A percentile compares a stretch with the other conserved stretches of the same genome.
Evolutionary conservation across 1,284 basidiomycete species (phyloP).

Genomic region (Golubevia sp.): DNA sequence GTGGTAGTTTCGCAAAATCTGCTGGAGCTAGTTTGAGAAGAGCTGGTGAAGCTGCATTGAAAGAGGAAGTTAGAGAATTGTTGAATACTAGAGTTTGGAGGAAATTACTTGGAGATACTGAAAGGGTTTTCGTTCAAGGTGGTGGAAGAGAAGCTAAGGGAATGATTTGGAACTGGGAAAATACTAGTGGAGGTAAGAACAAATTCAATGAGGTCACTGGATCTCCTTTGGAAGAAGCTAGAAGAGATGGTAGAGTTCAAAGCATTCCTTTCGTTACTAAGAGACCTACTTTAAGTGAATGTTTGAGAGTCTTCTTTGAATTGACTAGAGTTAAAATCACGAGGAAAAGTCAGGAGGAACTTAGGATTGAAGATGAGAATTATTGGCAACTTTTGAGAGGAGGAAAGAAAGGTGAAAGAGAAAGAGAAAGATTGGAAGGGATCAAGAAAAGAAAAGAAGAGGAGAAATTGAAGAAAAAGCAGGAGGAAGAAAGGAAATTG

Average conservation of each 20-base stretch:
- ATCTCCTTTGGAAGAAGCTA: conserved; percentile 38
- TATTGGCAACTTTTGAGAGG: conserved; percentile 16
- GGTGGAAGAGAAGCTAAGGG: conserved; percentile 45
- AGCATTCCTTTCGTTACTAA: conserved; percentile 50
- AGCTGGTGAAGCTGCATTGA: conserved; percentile 48
- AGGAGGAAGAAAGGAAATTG: too few species aligned
- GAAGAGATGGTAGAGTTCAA: conserved; percentile 31
- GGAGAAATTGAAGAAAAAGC: conserved; percentile 9
- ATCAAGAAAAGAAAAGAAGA: conserved; percentile 8
- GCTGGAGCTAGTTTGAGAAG: conserved; percentile 59
- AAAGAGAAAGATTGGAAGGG: conserved; percentile 1
- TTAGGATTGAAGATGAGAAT: conserved; percentile 35
- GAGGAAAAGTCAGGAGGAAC: conserved; percentile 39
- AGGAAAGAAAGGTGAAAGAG: conserved; percentile 4
- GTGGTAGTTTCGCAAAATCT: conserved; percentile 55
- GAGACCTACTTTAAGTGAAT: conserved; percentile 51
- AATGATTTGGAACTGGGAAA: conserved; percentile 52
- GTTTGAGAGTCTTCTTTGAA: conserved; percentile 55
- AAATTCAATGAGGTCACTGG: conserved; percentile 15
- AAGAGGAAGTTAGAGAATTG: conserved; percentile 43
- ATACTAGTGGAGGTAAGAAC: conserved; percentile 10
- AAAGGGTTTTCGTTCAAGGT: conserved; percentile 52
- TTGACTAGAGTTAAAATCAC: conserved; percentile 50
- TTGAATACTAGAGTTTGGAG: conserved; percentile 45
- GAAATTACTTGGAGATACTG: conserved; percentile 38